phyloP scores from a whole-genome alignment of 2,329 filamentous ascomycete genomes.

The Purpureocillium lavendulum region DNA sequence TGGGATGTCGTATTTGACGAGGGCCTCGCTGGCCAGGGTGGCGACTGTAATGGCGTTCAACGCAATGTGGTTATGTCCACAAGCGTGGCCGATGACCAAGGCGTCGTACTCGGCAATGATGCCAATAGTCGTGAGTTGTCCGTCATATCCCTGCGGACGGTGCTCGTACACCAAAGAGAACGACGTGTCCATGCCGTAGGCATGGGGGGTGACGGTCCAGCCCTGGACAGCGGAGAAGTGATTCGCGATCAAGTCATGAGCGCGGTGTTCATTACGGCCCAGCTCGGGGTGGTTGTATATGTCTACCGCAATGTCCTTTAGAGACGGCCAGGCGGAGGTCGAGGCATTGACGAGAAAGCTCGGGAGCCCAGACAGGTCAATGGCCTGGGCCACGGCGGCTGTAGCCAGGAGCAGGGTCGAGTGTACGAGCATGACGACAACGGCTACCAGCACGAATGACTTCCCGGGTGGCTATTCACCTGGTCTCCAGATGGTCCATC shows the following conservation, averaged over 20 bases:
- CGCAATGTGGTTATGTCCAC: conserved; percentile 10
- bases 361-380: too few relatives aligned
- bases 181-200: conserved; percentile 6
- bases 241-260: conserved; percentile 9
- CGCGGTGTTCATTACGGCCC: conserved; percentile 8
- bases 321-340: conserved; percentile 4
- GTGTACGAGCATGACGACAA: too few relatives aligned
- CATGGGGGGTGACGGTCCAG: conserved; percentile 7
- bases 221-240: conserved; percentile 7
- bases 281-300: conserved; percentile 10
- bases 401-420: too few relatives aligned
- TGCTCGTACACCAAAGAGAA: conserved; percentile 8
- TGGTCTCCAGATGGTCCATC: too few relatives aligned
- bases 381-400: too few relatives aligned
- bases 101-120: conserved; percentile 11
- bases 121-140: conserved; percentile 6
- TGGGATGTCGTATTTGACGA: conserved; percentile 7
- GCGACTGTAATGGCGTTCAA: conserved; percentile 9
- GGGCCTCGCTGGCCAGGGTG: conserved; percentile 5
- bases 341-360: conserved; percentile 5
- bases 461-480: too few relatives aligned
- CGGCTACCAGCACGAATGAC: too few relatives aligned
- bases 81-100: conserved; percentile 9
- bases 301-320: conserved; percentile 7
- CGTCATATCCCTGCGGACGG: conserved; percentile 3